phyloP scores from a whole-genome alignment of 345 rosid genomes.

The Moringa oleifera region DNA sequence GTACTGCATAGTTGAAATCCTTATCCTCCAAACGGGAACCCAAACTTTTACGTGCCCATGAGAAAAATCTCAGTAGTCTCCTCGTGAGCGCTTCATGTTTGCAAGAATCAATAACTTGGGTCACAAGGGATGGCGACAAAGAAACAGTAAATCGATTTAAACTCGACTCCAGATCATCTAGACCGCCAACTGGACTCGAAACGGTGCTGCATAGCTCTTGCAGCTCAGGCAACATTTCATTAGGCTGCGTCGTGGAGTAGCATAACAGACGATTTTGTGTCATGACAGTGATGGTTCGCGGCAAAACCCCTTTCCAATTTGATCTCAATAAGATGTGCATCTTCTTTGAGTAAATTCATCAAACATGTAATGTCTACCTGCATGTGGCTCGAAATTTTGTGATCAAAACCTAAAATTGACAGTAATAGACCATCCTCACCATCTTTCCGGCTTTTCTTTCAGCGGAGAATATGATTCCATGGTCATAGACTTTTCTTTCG shows the following conservation, averaged over 20 bases:
- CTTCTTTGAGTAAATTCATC: constrained; percentile 38
- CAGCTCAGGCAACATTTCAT: constrained; percentile 21
- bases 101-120: constrained; percentile 45
- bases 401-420: neutral
- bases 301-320: constrained; percentile 17
- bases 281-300: neutral
- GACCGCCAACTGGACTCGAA: constrained; percentile 57
- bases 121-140: constrained; percentile 41
- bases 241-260: constrained; percentile 16
- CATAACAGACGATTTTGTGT: constrained; percentile 8
- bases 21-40: constrained; percentile 35
- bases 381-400: neutral
- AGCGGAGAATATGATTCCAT: too few species aligned
- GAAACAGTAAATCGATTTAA: constrained; percentile 31
- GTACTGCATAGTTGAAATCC: constrained; percentile 59
- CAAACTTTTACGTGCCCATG: constrained; percentile 56
- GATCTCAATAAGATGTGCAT: constrained; percentile 29
- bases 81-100: constrained; percentile 55
- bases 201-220: constrained; percentile 42
- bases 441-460: too few species aligned
- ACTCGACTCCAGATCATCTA: constrained; percentile 71
- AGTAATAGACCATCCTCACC: neutral
- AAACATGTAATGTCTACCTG: constrained; percentile 30
- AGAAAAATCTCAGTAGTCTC: constrained; percentile 69
- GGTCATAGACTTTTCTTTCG: too few species aligned